A percentile compares a stretch with the other conserved stretches of the same genome.
These are phyloP conservation scores for Botryobasidium botryosum DNA, from an alignment of 768 basidiomycete genomes.

Conservation along the genomic window DNA sequence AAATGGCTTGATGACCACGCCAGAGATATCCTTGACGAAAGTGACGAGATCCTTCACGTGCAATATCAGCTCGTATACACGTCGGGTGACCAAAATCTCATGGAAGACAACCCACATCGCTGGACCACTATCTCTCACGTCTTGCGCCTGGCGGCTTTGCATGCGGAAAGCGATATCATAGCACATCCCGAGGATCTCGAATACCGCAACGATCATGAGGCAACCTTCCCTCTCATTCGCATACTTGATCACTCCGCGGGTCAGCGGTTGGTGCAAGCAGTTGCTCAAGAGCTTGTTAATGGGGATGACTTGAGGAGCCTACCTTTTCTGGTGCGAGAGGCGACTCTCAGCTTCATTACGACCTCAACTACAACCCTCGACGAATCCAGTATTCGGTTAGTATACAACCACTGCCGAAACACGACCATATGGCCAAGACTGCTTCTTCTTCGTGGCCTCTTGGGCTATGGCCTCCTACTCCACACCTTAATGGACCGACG, in stretches of 20 bases:
- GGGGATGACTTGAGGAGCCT: neutral
- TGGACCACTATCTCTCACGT: conserved; percentile 28
- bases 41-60: conserved; percentile 26
- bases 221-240: conserved; percentile 1
- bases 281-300: neutral
- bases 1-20: conserved; percentile 14
- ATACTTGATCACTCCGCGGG: neutral
- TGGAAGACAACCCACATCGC: conserved; percentile 28
- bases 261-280: neutral
- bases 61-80: conserved; percentile 35
- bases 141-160: neutral
- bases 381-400: neutral
- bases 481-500: conserved; percentile 25
- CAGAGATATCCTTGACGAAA: conserved; percentile 9
- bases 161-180: neutral
- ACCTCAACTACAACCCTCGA: neutral
- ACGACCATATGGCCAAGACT: conserved; percentile 21
- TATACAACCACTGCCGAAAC: neutral
- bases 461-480: conserved; percentile 26
- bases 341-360: neutral
- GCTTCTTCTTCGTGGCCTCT: conserved; percentile 29
- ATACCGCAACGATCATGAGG: neutral
- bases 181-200: neutral
- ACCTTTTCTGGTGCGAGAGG: neutral
- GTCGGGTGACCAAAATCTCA: conserved; percentile 21